A percentile compares a stretch with the other conserved stretches of the same genome.
Evolutionary conservation across 73 alveolate species (phyloP).

Genomic region (Paramecium biaurelia): DNA sequence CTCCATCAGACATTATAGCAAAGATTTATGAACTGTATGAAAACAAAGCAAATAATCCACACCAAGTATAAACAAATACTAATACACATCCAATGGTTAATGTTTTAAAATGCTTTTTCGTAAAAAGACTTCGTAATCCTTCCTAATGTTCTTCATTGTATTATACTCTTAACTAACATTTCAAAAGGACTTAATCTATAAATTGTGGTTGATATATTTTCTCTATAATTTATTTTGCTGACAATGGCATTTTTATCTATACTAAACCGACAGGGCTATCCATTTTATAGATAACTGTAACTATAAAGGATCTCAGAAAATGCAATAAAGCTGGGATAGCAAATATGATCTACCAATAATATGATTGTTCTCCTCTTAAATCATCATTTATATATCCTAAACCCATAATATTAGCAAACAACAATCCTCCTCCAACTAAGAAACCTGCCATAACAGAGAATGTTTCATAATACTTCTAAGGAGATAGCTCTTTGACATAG

Average conservation of each 20-base stretch:
- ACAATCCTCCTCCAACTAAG: neutral
- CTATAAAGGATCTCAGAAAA: neutral
- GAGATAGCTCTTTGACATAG: neutral
- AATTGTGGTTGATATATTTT: neutral
- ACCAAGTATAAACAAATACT: neutral
- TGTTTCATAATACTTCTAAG: neutral
- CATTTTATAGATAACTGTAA: neutral
- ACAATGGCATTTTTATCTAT: neutral
- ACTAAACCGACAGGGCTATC: slow-evolving; percentile 2
- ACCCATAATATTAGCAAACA: neutral
- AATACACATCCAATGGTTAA: neutral
- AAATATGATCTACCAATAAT: neutral
- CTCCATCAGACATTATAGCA: neutral
- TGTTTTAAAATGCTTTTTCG: neutral
- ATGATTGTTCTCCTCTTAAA: neutral
- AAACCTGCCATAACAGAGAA: slow-evolving; percentile 22
- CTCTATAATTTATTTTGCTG: neutral
- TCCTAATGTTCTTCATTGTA: neutral
- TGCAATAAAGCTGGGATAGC: neutral
- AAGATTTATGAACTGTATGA: neutral
- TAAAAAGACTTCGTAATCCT: neutral
- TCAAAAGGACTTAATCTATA: neutral
- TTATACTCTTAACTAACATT: neutral
- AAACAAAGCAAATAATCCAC: slow-evolving; percentile 4
- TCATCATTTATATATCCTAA: neutral